These are phyloP conservation scores for Metschnikowia orientalis DNA, from an alignment of 805 yeast species.

Conservation along the genomic window DNA sequence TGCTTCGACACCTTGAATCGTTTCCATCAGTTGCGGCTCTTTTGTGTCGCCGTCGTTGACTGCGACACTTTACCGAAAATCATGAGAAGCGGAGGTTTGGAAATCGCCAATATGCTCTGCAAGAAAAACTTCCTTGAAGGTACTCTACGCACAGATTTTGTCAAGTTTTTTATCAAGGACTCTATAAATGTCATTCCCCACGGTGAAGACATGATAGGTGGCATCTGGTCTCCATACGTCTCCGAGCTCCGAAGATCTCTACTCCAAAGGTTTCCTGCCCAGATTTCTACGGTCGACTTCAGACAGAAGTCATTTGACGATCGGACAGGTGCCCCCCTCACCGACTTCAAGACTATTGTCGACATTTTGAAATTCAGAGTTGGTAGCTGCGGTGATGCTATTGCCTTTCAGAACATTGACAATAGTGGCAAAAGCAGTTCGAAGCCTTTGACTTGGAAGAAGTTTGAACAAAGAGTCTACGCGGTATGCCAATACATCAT, in stretches of 20 bases:
- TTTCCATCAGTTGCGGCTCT: conserved; percentile 68
- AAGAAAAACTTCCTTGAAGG: conserved; percentile 77
- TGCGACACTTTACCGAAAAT: conserved; percentile 82
- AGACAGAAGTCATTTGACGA: conserved; percentile 75
- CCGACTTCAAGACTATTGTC: conserved; percentile 65
- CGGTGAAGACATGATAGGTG: conserved; percentile 74
- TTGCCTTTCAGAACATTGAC: conserved; percentile 58
- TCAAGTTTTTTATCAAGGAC: conserved; percentile 67
- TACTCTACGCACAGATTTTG: conserved; percentile 69
- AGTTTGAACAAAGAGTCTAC: conserved; percentile 70
- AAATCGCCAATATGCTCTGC: conserved; percentile 86
- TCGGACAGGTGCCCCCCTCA: conserved; percentile 66
- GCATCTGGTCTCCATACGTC: conserved; percentile 77
- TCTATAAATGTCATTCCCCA: conserved; percentile 64
- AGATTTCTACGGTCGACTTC: conserved; percentile 76
- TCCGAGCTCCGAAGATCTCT: conserved; percentile 62
- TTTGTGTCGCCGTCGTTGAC: conserved; percentile 76
- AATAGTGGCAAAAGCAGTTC: conserved; percentile 31
- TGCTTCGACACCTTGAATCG: conserved; percentile 41
- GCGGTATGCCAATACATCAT: conserved; percentile 69
- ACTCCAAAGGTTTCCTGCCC: conserved; percentile 62
- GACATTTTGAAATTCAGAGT: conserved; percentile 80
- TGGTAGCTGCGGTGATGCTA: conserved; percentile 65
- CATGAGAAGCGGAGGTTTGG: conserved; percentile 78
- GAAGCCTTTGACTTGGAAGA: conserved; percentile 61